phyloP scores from a whole-genome alignment of 192 early-diverging fungal genomes.

The Allomyces macrogynus region DNA sequence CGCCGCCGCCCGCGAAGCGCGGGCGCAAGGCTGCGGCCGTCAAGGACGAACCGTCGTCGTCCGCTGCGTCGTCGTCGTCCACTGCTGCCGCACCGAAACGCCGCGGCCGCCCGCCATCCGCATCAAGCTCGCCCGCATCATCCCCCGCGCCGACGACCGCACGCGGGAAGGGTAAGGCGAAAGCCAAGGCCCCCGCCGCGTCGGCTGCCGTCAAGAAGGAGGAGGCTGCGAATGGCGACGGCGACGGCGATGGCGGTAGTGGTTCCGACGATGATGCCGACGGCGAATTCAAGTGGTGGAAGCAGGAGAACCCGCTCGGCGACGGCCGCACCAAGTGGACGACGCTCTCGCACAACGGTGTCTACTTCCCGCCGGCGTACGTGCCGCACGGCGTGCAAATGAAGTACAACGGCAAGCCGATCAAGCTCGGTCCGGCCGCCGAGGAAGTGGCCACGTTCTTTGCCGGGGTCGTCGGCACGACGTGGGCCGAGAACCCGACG shows the following conservation, averaged over 20 bases:
- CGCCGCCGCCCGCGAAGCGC: no score
- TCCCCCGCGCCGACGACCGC: no score
- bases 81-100: no score
- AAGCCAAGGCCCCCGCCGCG: no score
- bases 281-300: slow-evolving; percentile 54
- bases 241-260: neutral
- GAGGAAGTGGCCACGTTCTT: slow-evolving; percentile 94
- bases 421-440: slow-evolving; percentile 45
- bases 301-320: slow-evolving; percentile 25
- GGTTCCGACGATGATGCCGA: slow-evolving; percentile 21
- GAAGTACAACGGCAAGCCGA: slow-evolving; percentile 54
- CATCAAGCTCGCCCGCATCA: no score
- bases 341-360: slow-evolving; percentile 68
- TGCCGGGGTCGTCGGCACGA: slow-evolving; percentile 65
- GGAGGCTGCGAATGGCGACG: no score
- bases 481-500: slow-evolving; percentile 56
- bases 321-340: slow-evolving; percentile 61
- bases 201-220: no score
- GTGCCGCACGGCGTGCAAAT: slow-evolving; percentile 74
- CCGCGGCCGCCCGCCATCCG: no score
- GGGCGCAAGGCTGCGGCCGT: no score
- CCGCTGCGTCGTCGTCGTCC: no score
- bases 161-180: no score
- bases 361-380: slow-evolving; percentile 77
- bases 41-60: no score